phyloP scores from a whole-genome alignment of 2,329 filamentous ascomycete species.

The Trichoderma koningiopsis region DNA sequence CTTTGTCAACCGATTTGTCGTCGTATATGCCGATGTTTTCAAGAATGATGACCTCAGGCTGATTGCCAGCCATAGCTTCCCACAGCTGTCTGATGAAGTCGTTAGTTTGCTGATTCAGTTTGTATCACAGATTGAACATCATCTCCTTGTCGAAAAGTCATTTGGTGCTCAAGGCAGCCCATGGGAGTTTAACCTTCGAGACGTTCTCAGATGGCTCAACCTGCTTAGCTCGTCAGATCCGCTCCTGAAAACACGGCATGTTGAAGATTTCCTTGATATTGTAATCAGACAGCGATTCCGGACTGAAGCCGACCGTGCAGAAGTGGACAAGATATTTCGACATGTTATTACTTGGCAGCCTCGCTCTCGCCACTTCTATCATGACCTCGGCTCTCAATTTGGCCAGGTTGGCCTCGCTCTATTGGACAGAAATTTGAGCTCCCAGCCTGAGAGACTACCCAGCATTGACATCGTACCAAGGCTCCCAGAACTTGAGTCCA shows the following conservation, averaged over 20 bases:
- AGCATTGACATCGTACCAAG: conserved; percentile 55
- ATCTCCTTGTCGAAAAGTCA: conserved; percentile 61
- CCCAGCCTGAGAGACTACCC: conserved; percentile 56
- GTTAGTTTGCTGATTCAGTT: conserved; percentile 74
- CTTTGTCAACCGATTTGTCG: conserved; percentile 97
- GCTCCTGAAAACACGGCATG: conserved; percentile 60
- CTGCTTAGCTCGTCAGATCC: conserved; percentile 57
- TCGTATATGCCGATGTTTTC: conserved; percentile 94
- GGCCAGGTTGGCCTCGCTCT: conserved; percentile 81
- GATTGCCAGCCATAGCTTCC: conserved; percentile 80
- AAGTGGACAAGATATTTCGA: conserved; percentile 67
- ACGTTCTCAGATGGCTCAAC: conserved; percentile 85
- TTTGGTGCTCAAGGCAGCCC: conserved; percentile 71
- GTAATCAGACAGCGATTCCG: conserved; percentile 89
- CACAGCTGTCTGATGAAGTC: conserved; percentile 58
- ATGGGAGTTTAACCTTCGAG: conserved; percentile 95
- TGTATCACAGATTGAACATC: conserved; percentile 75
- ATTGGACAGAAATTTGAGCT: conserved; percentile 60
- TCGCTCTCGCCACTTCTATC: conserved; percentile 66
- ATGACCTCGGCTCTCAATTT: conserved; percentile 65
- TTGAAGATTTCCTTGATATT: conserved; percentile 76
- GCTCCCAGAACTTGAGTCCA: conserved; percentile 76
- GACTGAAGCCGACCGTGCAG: conserved; percentile 64
- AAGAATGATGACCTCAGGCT: conserved; percentile 75
- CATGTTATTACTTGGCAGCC: conserved; percentile 59